Base-by-base conservation (phyloP, 176 grass and related monocot species). In the Triticum timopheevii region DNA sequence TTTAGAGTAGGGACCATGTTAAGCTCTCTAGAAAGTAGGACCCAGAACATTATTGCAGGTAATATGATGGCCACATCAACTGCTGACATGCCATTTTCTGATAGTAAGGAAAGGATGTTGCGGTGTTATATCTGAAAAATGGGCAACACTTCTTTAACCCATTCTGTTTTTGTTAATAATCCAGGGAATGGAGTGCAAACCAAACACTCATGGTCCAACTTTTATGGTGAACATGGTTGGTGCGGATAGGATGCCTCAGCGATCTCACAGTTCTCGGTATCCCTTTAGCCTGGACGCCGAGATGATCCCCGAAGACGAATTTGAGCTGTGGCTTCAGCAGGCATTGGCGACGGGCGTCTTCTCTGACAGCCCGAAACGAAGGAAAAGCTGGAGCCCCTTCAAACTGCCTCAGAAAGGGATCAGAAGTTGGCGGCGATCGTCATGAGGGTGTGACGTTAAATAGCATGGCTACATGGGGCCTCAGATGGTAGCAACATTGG, bases 151-250 rank as follows among this genome's bases (percentile, higher is more conserved):
- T 34, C 47, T 49, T 69, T 80, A 80, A 90, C 45, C 58, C 47
- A 1, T 15, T 54, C 44, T 85, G 27, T 6, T 22, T 86, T 65
- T 83, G 65, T 38, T 89, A 68, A 59, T 86, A 75, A 66, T 77
- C 19, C 87, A 99, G 97, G 94, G 97, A 69, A 97, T 99, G 94
- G 90, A 87, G 88, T 99, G 97, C 89, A 97, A 88, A 76, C 92
- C 97, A 54, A 99, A 99, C 83, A 99, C 97, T 73, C 97, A 99
- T 33, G 88, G 94, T 20, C 97, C 97, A 76, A 97, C 88, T 65
- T 99, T 99, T 83, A 94, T 93, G 91, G 97, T 99, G 69, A 99
- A 97, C 89, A 97, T 99, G 97, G 90, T 99, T 73, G 92, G 91
- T 8, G 64, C 92, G 24, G 94, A 99, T 35, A 93, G 85, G 90